Percentiles rank a stretch among this genome's conserved stretches.
phyloP scores from a whole-genome alignment of 2,329 filamentous ascomycete species.

The Bipolaris gigantea region DNA sequence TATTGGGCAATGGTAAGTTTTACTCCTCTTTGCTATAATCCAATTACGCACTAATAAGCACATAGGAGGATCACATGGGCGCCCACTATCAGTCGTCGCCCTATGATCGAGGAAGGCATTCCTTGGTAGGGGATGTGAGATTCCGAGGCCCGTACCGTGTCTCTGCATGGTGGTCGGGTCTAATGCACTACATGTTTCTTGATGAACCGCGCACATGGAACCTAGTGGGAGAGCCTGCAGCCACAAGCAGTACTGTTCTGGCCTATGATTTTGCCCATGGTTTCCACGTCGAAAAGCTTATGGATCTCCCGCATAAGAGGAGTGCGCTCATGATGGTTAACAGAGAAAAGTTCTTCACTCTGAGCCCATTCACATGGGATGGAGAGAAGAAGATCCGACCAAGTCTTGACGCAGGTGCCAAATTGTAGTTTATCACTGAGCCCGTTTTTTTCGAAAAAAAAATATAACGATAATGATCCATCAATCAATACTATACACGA shows the following conservation, averaged over 20 bases:
- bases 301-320: slow-evolving; percentile 72
- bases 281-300: slow-evolving; percentile 70
- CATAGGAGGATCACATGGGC: slow-evolving; percentile 61
- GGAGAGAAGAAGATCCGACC: slow-evolving; percentile 41
- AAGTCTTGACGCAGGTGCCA: slow-evolving; percentile 39
- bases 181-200: slow-evolving; percentile 63
- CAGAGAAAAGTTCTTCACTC: slow-evolving; percentile 70
- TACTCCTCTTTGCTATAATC: background rate
- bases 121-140: slow-evolving; percentile 59
- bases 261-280: slow-evolving; percentile 76
- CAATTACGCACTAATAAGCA: slow-evolving; percentile 19
- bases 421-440: slow-evolving; percentile 22
- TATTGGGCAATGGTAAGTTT: slow-evolving; percentile 70
- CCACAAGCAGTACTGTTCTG: slow-evolving; percentile 68
- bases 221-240: slow-evolving; percentile 70
- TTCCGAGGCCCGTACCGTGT: slow-evolving; percentile 60
- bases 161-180: slow-evolving; percentile 60
- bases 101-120: slow-evolving; percentile 63
- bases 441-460: background rate
- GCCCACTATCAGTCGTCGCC: slow-evolving; percentile 59
- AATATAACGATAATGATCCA: too few species aligned
- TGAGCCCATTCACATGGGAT: slow-evolving; percentile 57
- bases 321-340: slow-evolving; percentile 67
- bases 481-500: background rate
- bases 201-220: slow-evolving; percentile 60